A percentile compares a stretch with the other conserved stretches of the same genome.
phyloP scores from a whole-genome alignment of 140 eudicot species.

The Oenanthe javanica region DNA sequence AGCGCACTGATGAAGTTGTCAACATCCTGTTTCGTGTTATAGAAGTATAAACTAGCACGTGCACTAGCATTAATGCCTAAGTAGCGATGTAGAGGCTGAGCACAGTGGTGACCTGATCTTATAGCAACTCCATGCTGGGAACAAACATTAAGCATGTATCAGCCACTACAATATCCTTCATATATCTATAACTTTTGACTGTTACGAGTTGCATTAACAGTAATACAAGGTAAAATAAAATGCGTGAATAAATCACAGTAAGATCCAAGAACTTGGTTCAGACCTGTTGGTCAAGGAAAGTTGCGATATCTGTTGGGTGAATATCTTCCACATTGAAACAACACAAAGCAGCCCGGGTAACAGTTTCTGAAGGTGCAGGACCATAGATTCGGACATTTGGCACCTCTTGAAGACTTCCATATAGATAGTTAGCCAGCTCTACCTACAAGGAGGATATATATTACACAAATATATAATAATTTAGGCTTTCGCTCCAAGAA shows the following conservation, averaged over 20 bases:
- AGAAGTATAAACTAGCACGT: conserved; percentile 91
- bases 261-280: background rate
- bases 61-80: conserved; percentile 90
- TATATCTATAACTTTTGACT: background rate
- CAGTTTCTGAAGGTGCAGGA: conserved; percentile 70
- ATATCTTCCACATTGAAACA: conserved; percentile 82
- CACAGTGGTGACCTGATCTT: conserved; percentile 99
- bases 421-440: conserved; percentile 66
- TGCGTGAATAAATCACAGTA: background rate
- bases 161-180: background rate
- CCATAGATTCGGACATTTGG: conserved; percentile 83
- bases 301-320: conserved; percentile 93
- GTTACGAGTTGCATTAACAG: too few species aligned
- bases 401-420: conserved; percentile 44
- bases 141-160: background rate
- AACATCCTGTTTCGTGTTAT: conserved; percentile 89
- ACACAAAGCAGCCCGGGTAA: conserved; percentile 79
- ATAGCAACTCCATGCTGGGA: conserved; percentile 92
- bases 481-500: background rate
- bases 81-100: conserved; percentile 95
- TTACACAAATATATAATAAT: background rate
- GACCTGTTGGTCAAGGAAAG: conserved; percentile 95
- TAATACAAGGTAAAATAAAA: background rate
- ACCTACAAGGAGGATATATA: conserved; percentile 34
- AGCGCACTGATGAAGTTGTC: conserved; percentile 64